Conservation (phyloP, 805 yeast species). For the Yarrowia divulgata region DNA sequence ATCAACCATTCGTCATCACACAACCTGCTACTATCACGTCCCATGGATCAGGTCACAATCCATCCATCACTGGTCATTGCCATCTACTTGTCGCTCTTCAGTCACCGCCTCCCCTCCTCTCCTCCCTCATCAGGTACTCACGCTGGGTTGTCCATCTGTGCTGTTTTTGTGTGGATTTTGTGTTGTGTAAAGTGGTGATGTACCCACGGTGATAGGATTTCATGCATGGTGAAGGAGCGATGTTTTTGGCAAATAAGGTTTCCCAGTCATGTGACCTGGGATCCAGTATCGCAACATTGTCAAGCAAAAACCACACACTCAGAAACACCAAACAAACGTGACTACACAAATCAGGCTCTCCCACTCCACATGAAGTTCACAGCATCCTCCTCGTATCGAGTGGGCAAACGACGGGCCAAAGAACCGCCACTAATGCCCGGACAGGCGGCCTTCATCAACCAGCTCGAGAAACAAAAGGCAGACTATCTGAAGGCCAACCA, state of each 20-base stretch:
- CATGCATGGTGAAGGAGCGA: conserved; percentile 11
- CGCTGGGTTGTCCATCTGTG: conserved; percentile 36
- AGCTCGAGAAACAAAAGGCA: conserved; percentile 26
- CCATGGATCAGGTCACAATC: too few species aligned
- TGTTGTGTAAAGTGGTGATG: conserved; percentile 15
- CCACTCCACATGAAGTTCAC: conserved; percentile 38
- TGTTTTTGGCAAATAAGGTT: background rate
- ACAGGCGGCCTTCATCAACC: conserved; percentile 31
- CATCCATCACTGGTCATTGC: background rate
- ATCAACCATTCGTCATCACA: too few species aligned
- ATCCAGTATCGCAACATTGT: too few species aligned
- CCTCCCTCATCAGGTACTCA: background rate
- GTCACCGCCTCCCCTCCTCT: background rate
- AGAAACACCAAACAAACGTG: too few species aligned
- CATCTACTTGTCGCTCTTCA: background rate
- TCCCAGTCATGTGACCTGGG: background rate
- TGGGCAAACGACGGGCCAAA: conserved; percentile 28
- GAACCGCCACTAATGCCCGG: conserved; percentile 35
- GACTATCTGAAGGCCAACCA: conserved; percentile 9
- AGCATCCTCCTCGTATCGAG: conserved; percentile 18
- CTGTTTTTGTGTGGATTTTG: background rate
- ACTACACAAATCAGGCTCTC: too few species aligned
- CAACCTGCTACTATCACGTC: too few species aligned
- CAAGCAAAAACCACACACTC: background rate
- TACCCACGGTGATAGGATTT: background rate